Evolutionary conservation across 768 basidiomycete species (phyloP).

Genomic region (Kwoniella sp.): DNA sequence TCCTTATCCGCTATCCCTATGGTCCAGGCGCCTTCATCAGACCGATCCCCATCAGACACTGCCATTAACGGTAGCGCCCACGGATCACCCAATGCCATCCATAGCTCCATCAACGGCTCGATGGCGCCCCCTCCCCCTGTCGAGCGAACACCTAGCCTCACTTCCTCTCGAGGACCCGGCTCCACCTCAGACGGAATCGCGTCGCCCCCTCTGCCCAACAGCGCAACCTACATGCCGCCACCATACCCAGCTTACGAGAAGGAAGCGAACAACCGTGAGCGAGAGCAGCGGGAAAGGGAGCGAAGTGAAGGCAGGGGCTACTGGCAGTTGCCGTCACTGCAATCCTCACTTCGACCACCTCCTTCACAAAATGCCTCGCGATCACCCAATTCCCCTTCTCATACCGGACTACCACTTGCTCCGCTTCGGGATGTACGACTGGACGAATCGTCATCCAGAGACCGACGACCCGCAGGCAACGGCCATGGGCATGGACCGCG

Average conservation of each 20-base stretch:
- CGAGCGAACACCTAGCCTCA: slow-evolving; percentile 19
- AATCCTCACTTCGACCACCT: slow-evolving; percentile 20
- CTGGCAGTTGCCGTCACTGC: slow-evolving; percentile 22
- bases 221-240: slow-evolving; percentile 11
- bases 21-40: neutral
- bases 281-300: neutral
- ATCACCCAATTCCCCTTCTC: slow-evolving; percentile 9
- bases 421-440: slow-evolving; percentile 15
- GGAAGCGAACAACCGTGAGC: neutral
- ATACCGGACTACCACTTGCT: slow-evolving; percentile 12
- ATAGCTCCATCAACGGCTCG: neutral
- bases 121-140: slow-evolving; percentile 1
- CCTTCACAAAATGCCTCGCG: slow-evolving; percentile 1
- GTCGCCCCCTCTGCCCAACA: slow-evolving; percentile 9
- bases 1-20: slow-evolving; percentile 8
- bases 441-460: neutral
- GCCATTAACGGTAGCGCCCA: neutral
- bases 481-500: neutral
- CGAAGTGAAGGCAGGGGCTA: slow-evolving; percentile 10
- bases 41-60: neutral
- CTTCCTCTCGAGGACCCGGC: slow-evolving; percentile 22
- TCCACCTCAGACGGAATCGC: slow-evolving; percentile 17
- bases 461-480: neutral
- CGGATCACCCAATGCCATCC: neutral
- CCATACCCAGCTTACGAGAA: slow-evolving; percentile 1